Percentiles rank a stretch among this genome's conserved stretches.
Evolutionary conservation across 306 rosid species (phyloP).

Genomic region (Crataegus laevigata): DNA sequence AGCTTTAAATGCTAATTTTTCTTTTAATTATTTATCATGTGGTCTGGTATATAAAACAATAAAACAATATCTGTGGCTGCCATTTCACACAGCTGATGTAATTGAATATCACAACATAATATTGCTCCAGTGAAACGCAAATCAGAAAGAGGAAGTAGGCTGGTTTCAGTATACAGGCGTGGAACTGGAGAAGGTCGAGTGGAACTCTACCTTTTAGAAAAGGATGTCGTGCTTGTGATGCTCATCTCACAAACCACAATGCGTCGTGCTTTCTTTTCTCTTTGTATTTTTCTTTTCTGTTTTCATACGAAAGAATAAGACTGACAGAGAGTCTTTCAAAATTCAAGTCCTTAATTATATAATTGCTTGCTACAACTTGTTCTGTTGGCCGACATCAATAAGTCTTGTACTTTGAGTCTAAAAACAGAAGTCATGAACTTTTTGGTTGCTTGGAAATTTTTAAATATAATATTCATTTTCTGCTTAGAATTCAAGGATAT

Average conservation of each 20-base stretch:
- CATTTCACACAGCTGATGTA: background rate
- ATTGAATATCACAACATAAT: background rate
- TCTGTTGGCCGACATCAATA: background rate
- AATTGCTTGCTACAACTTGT: background rate
- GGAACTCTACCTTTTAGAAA: background rate
- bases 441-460: background rate
- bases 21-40: no score
- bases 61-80: constrained; percentile 2
- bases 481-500: no score
- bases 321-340: background rate
- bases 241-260: background rate
- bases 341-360: background rate
- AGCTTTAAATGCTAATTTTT: no score
- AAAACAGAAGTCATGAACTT: background rate
- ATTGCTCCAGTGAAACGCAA: background rate
- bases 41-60: no score
- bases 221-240: background rate
- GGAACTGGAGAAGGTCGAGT: background rate
- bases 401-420: background rate
- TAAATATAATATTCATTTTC: no score
- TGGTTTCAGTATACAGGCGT: background rate
- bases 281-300: background rate
- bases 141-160: background rate
- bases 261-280: background rate
- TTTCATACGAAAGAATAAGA: background rate